Base-by-base conservation (phyloP, 257 asterid genomes). In the Knoxia roxburghii region DNA sequence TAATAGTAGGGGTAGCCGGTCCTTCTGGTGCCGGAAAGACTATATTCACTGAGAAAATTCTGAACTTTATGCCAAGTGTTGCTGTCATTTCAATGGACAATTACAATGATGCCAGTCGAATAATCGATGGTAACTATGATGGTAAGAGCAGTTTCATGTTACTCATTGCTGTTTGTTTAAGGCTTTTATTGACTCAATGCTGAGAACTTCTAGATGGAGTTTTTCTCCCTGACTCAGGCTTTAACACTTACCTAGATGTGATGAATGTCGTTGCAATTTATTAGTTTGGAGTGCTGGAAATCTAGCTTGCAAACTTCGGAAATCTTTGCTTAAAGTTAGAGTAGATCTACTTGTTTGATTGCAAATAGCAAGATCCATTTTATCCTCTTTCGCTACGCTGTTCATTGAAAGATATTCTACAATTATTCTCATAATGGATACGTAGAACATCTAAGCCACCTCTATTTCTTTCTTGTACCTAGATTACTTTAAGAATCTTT, bases 11-110 rank as follows among this genome's bases (percentile, higher is more conserved):
- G 8, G 78, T 90, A 33, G 99, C 99, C 5, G 98, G 99, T 43
- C 99, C 99, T 50, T 94, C 99, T 24, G 99, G 99, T 46, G 96
- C 99, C 54, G 99, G 99, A 68, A 94, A 94, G 83, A 88, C 98
- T 66, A 83, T 86, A 26, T 73, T 83, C 70, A 83, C 87, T 27
- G 90, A 84, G 76, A 84, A 82, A 80, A 84, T 93, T 63, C 73
- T 87, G 26, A 90, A 81, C 76, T 88, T 90, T 73, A 87, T 94
- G 97, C 98, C 97, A 21, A 87, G 86, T 77, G 76, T 94, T 69
- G 96, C 93, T 37, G 91, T 94, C 72, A 94, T 94, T 72, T 90
- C 99, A 64, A 94, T 94, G 99, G 99, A 94, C 72, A 88, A 94
- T 73, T 94, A 94, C 81, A 94, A 94, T 69, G 99, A 94, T 75